A percentile compares a stretch with the other conserved stretches of the same genome.
phyloP scores from a whole-genome alignment of 1,284 basidiomycete genomes.

The Fomitopsis betulina region DNA sequence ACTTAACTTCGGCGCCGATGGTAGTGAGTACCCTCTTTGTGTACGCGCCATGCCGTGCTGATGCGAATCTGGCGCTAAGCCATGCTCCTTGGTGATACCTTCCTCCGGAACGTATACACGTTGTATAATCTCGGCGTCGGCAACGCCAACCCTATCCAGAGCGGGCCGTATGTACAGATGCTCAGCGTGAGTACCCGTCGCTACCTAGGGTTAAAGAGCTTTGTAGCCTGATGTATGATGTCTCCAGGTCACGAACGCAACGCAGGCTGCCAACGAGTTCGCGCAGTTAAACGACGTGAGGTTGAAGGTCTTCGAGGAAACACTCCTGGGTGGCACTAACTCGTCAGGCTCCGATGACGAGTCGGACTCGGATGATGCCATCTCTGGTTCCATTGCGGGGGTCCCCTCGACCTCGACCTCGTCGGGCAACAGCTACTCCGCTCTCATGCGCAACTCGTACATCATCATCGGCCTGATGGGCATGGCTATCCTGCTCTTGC shows the following conservation, averaged over 20 bases:
- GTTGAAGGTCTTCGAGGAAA: background rate
- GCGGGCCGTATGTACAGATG: conserved; percentile 5
- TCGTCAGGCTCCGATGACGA: background rate
- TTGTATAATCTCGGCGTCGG: conserved; percentile 4
- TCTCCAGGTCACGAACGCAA: background rate
- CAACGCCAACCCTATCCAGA: background rate
- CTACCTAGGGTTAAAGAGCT: background rate
- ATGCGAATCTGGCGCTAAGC: background rate
- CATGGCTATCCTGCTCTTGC: background rate
- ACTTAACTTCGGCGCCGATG: background rate
- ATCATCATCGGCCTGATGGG: background rate
- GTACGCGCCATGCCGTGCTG: background rate
- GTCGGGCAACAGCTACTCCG: background rate
- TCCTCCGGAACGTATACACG: conserved; percentile 7
- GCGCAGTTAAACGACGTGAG: background rate
- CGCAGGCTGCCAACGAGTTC: background rate
- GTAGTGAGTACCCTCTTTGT: background rate
- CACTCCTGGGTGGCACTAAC: background rate
- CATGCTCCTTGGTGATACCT: conserved; percentile 5
- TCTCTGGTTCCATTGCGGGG: background rate
- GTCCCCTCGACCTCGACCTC: background rate
- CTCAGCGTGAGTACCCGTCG: background rate
- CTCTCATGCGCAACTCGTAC: background rate
- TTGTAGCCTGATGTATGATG: background rate
- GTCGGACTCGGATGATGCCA: background rate